Percentiles rank a stretch among this genome's conserved stretches.
These are phyloP conservation scores for Solanum stenotomum DNA, from an alignment of 257 asterid species.

Conservation along the genomic window DNA sequence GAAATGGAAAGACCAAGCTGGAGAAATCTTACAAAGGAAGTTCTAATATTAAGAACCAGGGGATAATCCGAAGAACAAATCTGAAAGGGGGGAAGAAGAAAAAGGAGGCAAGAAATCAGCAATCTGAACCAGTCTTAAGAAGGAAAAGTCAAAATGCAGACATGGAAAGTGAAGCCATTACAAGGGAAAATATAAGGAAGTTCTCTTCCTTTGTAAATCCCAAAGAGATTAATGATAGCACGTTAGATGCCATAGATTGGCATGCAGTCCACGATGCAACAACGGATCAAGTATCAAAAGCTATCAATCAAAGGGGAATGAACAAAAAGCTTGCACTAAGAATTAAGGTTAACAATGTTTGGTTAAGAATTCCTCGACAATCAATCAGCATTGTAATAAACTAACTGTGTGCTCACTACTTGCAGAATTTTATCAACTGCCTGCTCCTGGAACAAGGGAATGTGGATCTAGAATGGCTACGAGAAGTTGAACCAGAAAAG, in stretches of 20 bases:
- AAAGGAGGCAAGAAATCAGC: not conserved
- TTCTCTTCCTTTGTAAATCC: not conserved
- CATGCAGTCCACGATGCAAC: constrained; percentile 10
- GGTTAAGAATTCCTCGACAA: not conserved
- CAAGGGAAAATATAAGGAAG: constrained; percentile 11
- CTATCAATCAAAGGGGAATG: constrained; percentile 19
- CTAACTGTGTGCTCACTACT: not conserved
- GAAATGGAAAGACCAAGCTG: not conserved
- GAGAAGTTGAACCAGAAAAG: constrained; percentile 3
- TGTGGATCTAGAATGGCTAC: constrained; percentile 12
- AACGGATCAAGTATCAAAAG: not conserved
- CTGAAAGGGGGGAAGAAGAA: not conserved
- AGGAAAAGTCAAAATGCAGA: not conserved
- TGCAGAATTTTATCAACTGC: constrained; percentile 6
- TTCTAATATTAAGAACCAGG: not conserved
- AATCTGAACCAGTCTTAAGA: not conserved
- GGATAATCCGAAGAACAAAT: not conserved
- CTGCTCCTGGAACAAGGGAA: constrained; percentile 3
- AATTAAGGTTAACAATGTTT: constrained; percentile 10
- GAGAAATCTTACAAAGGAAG: not conserved
- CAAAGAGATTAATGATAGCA: not conserved
- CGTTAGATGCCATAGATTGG: constrained; percentile 14
- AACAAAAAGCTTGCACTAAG: constrained; percentile 9
- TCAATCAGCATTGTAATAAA: not conserved
- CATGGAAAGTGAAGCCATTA: not conserved